Percentiles rank a stretch among this genome's conserved stretches.
phyloP scores from a whole-genome alignment of 768 basidiomycete species.

The Kwoniella europaea region DNA sequence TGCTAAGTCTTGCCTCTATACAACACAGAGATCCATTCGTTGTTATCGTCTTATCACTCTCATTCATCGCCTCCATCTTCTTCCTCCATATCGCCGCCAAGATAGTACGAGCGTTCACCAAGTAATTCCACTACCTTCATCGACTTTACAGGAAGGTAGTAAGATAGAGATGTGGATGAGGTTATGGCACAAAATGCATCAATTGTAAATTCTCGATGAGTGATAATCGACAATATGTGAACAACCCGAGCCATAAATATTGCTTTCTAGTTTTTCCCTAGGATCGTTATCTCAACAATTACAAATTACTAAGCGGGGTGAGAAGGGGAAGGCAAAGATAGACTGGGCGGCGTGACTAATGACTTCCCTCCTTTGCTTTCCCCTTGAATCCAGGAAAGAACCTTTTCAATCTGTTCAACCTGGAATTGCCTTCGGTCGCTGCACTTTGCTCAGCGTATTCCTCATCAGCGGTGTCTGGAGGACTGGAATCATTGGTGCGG shows the following conservation, averaged over 20 bases:
- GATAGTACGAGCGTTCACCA: conserved; percentile 86
- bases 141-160: too few relatives aligned
- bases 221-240: not conserved
- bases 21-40: conserved; percentile 86
- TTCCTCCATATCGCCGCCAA: conserved; percentile 97
- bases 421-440: not conserved
- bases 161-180: not conserved
- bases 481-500: too few relatives aligned
- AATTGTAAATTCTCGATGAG: not conserved
- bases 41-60: conserved; percentile 90
- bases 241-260: too few relatives aligned
- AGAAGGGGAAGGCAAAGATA: too few relatives aligned
- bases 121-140: conserved; percentile 59
- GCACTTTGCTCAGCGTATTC: not conserved
- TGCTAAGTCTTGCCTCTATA: not conserved
- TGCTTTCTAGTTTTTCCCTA: too few relatives aligned
- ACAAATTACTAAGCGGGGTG: too few relatives aligned
- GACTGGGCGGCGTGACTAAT: not conserved
- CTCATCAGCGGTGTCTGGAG: not conserved
- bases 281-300: too few relatives aligned
- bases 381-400: not conserved
- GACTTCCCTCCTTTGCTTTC: not conserved
- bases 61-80: conserved; percentile 97
- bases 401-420: not conserved
- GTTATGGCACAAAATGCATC: not conserved